These are phyloP conservation scores for Cryptococcus deneoformans DNA, from an alignment of 1,284 basidiomycete species.

Conservation along the genomic window DNA sequence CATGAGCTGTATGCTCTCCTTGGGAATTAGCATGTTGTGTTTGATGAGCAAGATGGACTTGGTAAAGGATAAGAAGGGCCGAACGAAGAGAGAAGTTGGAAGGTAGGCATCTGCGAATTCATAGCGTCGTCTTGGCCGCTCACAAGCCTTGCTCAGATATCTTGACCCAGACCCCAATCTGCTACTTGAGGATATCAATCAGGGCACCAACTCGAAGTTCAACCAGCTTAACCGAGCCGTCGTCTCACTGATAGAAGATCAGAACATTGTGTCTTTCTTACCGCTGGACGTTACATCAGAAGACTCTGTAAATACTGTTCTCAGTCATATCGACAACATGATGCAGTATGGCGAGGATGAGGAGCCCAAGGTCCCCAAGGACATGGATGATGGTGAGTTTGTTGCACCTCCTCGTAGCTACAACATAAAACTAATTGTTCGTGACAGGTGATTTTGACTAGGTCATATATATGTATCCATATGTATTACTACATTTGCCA, in stretches of 20 bases:
- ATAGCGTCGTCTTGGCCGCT: neutral
- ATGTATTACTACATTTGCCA: neutral
- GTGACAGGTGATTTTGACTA: slow-evolving; percentile 23
- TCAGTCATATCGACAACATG: slow-evolving; percentile 95
- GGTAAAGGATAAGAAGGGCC: slow-evolving; percentile 72
- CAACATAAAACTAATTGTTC: neutral
- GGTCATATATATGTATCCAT: slow-evolving; percentile 2
- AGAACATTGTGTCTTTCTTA: slow-evolving; percentile 95
- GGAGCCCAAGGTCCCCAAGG: slow-evolving; percentile 79
- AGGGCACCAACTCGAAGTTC: slow-evolving; percentile 75
- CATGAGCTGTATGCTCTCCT: slow-evolving; percentile 98
- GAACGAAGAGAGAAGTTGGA: slow-evolving; percentile 68
- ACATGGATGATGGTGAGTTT: slow-evolving; percentile 77
- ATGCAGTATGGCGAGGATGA: slow-evolving; percentile 97
- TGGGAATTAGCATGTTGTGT: slow-evolving; percentile 96
- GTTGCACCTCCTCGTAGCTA: neutral
- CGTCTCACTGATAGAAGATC: slow-evolving; percentile 95
- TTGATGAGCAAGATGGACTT: slow-evolving; percentile 99
- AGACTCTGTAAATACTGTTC: slow-evolving; percentile 82
- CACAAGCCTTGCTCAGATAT: slow-evolving; percentile 59
- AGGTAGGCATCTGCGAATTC: slow-evolving; percentile 54
- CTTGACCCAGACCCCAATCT: slow-evolving; percentile 96
- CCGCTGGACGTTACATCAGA: slow-evolving; percentile 88
- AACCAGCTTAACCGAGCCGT: slow-evolving; percentile 93
- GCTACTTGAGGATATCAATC: slow-evolving; percentile 65